Evolutionary conservation across 2,329 filamentous ascomycete genomes (phyloP), one percentile per base, ranked within the genome.

Genomic region (Aspergillus ochraceus): DNA sequence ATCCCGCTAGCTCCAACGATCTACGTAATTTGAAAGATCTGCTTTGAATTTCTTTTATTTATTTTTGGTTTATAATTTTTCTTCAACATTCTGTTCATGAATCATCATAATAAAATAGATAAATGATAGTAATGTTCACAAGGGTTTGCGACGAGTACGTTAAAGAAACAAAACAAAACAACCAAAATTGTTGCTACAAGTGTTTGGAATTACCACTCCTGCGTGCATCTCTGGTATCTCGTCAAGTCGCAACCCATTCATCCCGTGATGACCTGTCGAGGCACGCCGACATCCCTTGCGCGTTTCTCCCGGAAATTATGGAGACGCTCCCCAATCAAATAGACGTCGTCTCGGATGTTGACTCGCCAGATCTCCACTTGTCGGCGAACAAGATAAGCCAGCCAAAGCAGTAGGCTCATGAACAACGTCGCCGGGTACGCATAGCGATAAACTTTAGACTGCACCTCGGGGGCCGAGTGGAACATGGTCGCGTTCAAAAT

Each of bases 311-410:
- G 91, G 77, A 97, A 96, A 75, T 99, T 99, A 78, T 99, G 96
- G 70, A 99, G 77, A 60, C 93, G 81, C 79, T 99, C 94, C 2
- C 95, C 95, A 71, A 98, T 95, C 49, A 99, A 80, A 74, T 99
- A 99, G 0, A 96, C 93, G 77, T 99, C 96, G 74, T 99, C 96
- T 45, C 92, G 83, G 51, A 99, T 92, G 59, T 89, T 86, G 59
- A 88, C 83, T 68, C 90, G 87, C 93, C 94, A 98, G 20, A 86
- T 80, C 51, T 85, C 84, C 54, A 95, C 84, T 55, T 91, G 84
- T 50, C 83, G 77, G 6, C 71, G 65, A 32, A 77, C 63, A 36
- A 78, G 54, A 59, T 74, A 72, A 49, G 70, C 57, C 1, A 79
- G 70, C 57, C 81, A 76, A 26, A 78, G 77, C 9, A 84, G 70